These are phyloP conservation scores for Poa annua DNA, from an alignment of 176 grass and related monocot genomes.

Conservation along the genomic window DNA sequence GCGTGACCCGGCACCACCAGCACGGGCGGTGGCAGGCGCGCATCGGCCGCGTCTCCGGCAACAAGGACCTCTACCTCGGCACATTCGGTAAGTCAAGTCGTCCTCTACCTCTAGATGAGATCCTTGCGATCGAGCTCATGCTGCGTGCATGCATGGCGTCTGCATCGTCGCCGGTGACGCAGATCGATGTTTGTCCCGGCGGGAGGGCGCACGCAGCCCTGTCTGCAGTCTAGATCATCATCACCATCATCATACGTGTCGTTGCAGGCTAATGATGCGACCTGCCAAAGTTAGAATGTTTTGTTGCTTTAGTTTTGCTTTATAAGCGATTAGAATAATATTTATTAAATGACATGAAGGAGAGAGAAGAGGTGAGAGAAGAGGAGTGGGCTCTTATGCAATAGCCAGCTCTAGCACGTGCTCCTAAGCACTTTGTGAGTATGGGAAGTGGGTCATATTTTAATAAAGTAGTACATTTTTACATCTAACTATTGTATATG, in stretches of 20 bases:
- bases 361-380: no score
- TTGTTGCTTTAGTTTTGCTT: slow-evolving; percentile 30
- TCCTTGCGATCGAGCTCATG: no score
- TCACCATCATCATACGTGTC: slow-evolving; percentile 57
- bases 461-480: no score
- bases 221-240: slow-evolving; percentile 57
- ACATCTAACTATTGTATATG: no score
- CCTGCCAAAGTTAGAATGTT: slow-evolving; percentile 62
- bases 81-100: slow-evolving; percentile 61
- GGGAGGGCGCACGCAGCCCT: slow-evolving; percentile 37
- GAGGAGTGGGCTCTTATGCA: no score
- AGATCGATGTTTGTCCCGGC: slow-evolving; percentile 37
- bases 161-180: not conserved
- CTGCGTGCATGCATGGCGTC: no score
- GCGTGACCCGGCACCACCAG: slow-evolving; percentile 98
- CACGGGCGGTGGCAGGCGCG: slow-evolving; percentile 98
- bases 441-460: no score
- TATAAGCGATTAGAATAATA: no score
- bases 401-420: no score
- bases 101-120: no score
- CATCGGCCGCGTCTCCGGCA: slow-evolving; percentile 95
- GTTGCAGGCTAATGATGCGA: slow-evolving; percentile 52
- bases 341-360: no score
- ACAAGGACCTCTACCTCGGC: slow-evolving; percentile 99
- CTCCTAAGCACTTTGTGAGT: no score